Evolutionary conservation across 768 basidiomycete species (phyloP), one percentile per base, ranked within the genome.

Genomic region (Aureoboletus auriporus): DNA sequence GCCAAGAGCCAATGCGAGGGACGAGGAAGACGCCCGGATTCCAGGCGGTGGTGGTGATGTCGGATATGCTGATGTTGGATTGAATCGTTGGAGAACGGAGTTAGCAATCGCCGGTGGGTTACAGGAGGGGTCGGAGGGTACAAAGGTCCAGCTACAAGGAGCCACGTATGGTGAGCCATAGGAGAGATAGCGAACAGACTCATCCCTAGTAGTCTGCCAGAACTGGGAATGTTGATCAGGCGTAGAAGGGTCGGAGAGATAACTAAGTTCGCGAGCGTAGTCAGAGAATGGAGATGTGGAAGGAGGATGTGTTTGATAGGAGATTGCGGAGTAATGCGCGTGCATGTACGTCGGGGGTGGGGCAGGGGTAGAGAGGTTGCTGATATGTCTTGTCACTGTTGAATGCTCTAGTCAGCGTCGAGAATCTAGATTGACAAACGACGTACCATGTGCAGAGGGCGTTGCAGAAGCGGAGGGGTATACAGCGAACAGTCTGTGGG

Each of bases 381-480:
- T 73, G 20, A 89, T 60, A 67, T 89, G 88, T 28, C 84, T 72
- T 20, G 84, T 74, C 37, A 84, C 89, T 90, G 50, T 38, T 26
- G 54, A 23, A 23, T 23, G n/a, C 11, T 1, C 61, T 46, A 57
- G 61, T 61, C 54, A 61, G 51, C 52, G 5, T 27, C 10, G 5
- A 53, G 9, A 54, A 43, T 28, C 39, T 28, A 43, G 50, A 36
- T 6, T 23, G 29, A 27, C 16, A 9, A 12, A 34, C 10, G 34
- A 39, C 30, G 68, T 60, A 87, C 89, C 86, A 60, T 90, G 88
- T 33, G 80, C 74, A 8, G 86, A 78, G n/a, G 87, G 86, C 5
- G 83, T 86, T 26, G 84, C 82, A 50, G 87, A 89, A 34, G 84
- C 84, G 58, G 84, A 75, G 34, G 89, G 85, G 63, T 88, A 90